Base-by-base conservation (phyloP, 2,329 filamentous ascomycete species). In the Tolypocladium nubicola region DNA sequence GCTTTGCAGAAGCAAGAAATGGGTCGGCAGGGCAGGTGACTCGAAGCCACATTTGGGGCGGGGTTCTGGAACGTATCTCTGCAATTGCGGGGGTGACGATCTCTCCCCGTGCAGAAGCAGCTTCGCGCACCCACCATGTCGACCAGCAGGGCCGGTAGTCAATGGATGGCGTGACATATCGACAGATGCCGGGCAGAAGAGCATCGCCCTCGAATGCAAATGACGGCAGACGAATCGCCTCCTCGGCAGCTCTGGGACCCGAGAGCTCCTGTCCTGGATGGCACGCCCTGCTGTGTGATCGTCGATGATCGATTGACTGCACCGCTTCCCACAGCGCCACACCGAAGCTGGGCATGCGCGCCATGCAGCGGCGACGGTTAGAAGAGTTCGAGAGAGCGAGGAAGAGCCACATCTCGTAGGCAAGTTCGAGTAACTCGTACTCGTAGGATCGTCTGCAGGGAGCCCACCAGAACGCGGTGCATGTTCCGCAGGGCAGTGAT, bases 1-100 rank as follows among this genome's bases (percentile, higher is more conserved):
- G 23, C 16, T 26, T 3, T 49, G 45, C 26, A 49, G 23, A 49
- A 49, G 45, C 45, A 33, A 33, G 23, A 19, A 50, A 50, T 6
- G 47, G 47, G 47, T 33, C 26, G 38, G 54, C 47, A 56, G 54
- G 39, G 53, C 59, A 60, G 57, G 57, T 60, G 59, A 60, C 59
- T 56, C 39, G 39, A 59, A 60, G 57, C 57, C 57, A 60, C 59
- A 57, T 52, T 57, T 38, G 52, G 54, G 38, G 59, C 55, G 57
- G 59, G 57, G 59, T 59, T 59, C 56, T 58, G 54, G 30, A 53
- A 58, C 47, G 47, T 50, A 33, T 21, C 26, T 33, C 30, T 30
- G 47, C 54, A 37, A 58, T 54, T 59, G 59, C 59, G 59, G 59
- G 59, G 55, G 52, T 30, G 52, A 52, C 38, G 52, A 54, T 53